Percentiles rank a stretch among this genome's conserved stretches.
phyloP scores from a whole-genome alignment of 129 eudicot species.

The Flaveria trinervia region DNA sequence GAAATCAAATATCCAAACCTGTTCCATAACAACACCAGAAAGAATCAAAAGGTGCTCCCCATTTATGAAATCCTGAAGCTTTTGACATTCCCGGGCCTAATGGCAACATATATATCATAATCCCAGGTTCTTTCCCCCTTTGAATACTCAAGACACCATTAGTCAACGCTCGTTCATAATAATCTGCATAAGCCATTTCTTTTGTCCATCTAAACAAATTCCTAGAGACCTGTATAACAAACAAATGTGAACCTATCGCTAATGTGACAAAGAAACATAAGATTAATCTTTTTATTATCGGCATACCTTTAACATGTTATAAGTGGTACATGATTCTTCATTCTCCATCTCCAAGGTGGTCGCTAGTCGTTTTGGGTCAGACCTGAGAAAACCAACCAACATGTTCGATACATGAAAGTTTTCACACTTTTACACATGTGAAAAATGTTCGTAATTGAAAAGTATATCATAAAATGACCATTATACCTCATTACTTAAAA shows the following conservation, averaged over 20 bases:
- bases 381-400: slow-evolving; percentile 43
- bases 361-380: slow-evolving; percentile 79
- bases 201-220: slow-evolving; percentile 88
- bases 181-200: slow-evolving; percentile 84
- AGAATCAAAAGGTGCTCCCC: slow-evolving; percentile 68
- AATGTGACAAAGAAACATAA: slow-evolving; percentile 1
- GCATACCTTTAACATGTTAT: slow-evolving; percentile 88
- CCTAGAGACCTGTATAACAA: slow-evolving; percentile 66
- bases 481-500: neutral
- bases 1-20: slow-evolving; percentile 41
- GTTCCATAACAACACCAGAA: slow-evolving; percentile 99
- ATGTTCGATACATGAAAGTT: neutral
- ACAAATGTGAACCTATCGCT: neutral
- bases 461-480: neutral
- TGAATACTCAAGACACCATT: slow-evolving; percentile 89
- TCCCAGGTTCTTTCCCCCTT: slow-evolving; percentile 83
- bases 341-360: slow-evolving; percentile 59
- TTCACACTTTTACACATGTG: neutral
- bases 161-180: slow-evolving; percentile 82
- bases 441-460: neutral
- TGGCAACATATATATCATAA: slow-evolving; percentile 95
- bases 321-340: slow-evolving; percentile 95
- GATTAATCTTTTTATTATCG: neutral
- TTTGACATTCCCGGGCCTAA: slow-evolving; percentile 73
- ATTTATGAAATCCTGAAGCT: slow-evolving; percentile 66